phyloP scores from a whole-genome alignment of 768 basidiomycete genomes.

The Boletus reticuloceps region DNA sequence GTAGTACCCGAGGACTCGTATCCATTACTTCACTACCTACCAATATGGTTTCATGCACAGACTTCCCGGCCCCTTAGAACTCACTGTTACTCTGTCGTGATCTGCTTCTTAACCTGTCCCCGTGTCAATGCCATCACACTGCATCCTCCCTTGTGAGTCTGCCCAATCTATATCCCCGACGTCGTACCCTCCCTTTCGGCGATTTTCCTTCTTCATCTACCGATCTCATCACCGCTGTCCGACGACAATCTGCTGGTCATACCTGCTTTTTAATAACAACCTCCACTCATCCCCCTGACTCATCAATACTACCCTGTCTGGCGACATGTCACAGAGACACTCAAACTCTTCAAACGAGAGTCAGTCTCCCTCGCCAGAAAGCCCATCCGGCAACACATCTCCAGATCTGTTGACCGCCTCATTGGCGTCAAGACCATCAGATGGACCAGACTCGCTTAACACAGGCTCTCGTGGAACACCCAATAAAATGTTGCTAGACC shows the following conservation, averaged over 20 bases:
- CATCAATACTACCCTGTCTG: conserved; percentile 14
- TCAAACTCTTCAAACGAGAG: conserved; percentile 49
- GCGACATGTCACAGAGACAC: conserved; percentile 49
- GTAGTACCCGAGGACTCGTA: conserved; percentile 31
- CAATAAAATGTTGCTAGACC: conserved; percentile 45
- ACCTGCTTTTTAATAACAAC: conserved; percentile 25
- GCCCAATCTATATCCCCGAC: conserved; percentile 32
- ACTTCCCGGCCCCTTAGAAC: conserved; percentile 27
- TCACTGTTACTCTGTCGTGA: conserved; percentile 13
- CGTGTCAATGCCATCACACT: conserved; percentile 31
- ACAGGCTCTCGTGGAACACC: conserved; percentile 40
- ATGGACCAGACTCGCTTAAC: conserved; percentile 30
- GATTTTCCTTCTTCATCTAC: conserved; percentile 24
- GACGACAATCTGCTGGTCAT: conserved; percentile 18
- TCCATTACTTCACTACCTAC: conserved; percentile 31
- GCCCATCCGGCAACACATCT: conserved; percentile 42
- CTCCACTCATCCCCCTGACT: conserved; percentile 23
- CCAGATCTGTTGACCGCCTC: conserved; percentile 39
- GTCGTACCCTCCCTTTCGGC: conserved; percentile 19
- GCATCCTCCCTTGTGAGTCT: conserved; percentile 24
- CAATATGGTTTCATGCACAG: conserved; percentile 33
- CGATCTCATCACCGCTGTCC: conserved; percentile 29
- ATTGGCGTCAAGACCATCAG: conserved; percentile 36
- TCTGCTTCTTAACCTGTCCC: conserved; percentile 29
- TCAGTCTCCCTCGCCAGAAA: conserved; percentile 47